Conservation (phyloP, 2,329 filamentous ascomycete species). For the Xylaria digitata region DNA sequence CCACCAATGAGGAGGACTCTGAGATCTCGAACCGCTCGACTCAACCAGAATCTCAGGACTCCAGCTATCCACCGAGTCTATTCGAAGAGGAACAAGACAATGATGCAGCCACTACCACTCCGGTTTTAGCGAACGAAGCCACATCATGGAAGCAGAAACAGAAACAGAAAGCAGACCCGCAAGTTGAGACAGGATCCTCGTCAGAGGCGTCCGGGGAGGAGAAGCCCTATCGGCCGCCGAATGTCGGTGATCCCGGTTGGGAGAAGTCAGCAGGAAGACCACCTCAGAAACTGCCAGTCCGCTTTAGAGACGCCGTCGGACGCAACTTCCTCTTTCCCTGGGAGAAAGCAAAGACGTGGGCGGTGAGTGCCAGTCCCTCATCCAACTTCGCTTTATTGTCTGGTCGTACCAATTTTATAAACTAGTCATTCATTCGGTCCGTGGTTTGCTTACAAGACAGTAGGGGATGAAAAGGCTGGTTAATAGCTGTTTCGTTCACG, state of each 20-base stretch:
- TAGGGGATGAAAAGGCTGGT: conserved; percentile 70
- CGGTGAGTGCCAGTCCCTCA: conserved; percentile 55
- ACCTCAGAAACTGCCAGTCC: conserved; percentile 62
- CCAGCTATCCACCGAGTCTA: conserved; percentile 25
- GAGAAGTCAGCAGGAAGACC: conserved; percentile 44
- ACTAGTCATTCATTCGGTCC: not conserved
- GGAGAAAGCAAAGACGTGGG: conserved; percentile 72
- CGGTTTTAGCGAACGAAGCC: conserved; percentile 14
- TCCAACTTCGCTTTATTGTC: not conserved
- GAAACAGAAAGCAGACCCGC: conserved; percentile 36
- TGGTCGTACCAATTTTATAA: not conserved
- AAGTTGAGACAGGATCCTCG: conserved; percentile 24
- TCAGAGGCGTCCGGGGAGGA: conserved; percentile 18
- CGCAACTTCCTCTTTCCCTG: conserved; percentile 75
- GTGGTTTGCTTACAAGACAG: conserved; percentile 17
- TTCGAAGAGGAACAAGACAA: conserved; percentile 26
- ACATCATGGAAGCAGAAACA: conserved; percentile 35
- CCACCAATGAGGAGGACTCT: conserved; percentile 10
- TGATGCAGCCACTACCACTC: conserved; percentile 8
- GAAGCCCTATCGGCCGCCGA: conserved; percentile 37
- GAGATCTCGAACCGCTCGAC: conserved; percentile 6
- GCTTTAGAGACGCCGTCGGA: conserved; percentile 73
- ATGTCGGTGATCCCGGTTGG: conserved; percentile 44
- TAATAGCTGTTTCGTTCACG: conserved; percentile 65
- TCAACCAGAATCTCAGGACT: conserved; percentile 17